Base-by-base conservation (phyloP, 805 yeast species). In the Yarrowia sp. region DNA sequence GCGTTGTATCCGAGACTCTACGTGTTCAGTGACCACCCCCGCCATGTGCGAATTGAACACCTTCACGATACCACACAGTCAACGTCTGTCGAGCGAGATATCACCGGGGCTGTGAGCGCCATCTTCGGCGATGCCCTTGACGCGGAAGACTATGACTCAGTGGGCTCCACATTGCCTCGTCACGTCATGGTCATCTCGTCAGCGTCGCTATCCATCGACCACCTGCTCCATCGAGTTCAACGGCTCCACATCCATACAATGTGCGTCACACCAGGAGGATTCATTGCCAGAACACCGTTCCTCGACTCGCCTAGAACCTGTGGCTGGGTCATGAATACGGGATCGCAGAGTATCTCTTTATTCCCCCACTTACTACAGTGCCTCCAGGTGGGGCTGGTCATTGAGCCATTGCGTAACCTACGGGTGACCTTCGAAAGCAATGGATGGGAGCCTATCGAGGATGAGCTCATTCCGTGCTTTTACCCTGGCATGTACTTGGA, bases 401-500 rank as follows among this genome's bases (percentile, higher is more conserved):
- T 59, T 35, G 65, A 59, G 15, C 65, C 65, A 1, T 52, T 59
- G 35, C 40, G 65, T 3, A 59, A 59, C 52, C 52, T 59, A 14
- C 32, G 52, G 16, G 35, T 59, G 3, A 16, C 52, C 19, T 59
- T 59, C 19, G 52, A 59, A 14, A 59, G 65, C 50, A 59, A 59
- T 26, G 65, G 65, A 4, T 59, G 65, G 65, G 52, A 43, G 19
- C 52, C 65, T 11, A 43, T 59, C 2, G 65, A 59, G 5, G 65
- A 59, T 14, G 65, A 59, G 52, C 65, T 43, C 3, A 59, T 59
- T 12, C 45, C 50, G 11, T 59, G 52, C 32, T 59, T 59, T 35
- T 59, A 59, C 16, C 65, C 65, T 10, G 65, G 65, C 42, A 59
- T 59, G 65, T 59, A 59, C n/a, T 10, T 59, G 32, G 65, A 59